Percentiles rank a stretch among this genome's conserved stretches.
phyloP scores from a whole-genome alignment of 768 basidiomycete genomes.

The Suillus fuscotomentosus region DNA sequence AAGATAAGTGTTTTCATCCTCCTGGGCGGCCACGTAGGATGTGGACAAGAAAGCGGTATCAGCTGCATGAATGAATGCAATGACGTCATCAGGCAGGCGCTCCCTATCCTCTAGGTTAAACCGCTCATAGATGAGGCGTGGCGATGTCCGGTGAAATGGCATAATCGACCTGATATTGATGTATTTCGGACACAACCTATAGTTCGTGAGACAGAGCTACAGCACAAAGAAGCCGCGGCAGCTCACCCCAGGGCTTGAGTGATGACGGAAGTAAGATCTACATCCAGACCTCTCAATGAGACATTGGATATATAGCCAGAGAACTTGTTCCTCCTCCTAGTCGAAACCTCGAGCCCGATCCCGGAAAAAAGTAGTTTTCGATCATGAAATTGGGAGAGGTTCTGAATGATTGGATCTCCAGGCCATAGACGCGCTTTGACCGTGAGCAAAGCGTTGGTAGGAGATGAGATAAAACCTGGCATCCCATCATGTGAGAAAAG shows the following conservation, averaged over 20 bases:
- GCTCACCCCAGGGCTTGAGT: slow-evolving; percentile 59
- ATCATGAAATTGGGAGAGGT: slow-evolving; percentile 16
- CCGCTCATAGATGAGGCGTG: slow-evolving; percentile 35
- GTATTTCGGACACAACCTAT: slow-evolving; percentile 65
- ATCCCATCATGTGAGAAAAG: slow-evolving; percentile 26
- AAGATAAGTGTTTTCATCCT: slow-evolving; percentile 42
- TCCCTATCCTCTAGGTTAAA: slow-evolving; percentile 32
- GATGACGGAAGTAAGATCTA: slow-evolving; percentile 44
- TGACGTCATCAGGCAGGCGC: slow-evolving; percentile 47
- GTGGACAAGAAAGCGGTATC: slow-evolving; percentile 61
- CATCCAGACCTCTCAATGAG: slow-evolving; percentile 23
- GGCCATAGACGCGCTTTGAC: slow-evolving; percentile 30
- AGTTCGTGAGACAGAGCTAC: neutral
- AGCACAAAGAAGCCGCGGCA: neutral
- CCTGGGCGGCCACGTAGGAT: slow-evolving; percentile 39
- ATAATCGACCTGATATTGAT: slow-evolving; percentile 51
- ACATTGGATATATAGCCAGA: slow-evolving; percentile 44
- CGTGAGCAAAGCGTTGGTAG: slow-evolving; percentile 18
- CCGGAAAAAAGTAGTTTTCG: slow-evolving; percentile 45
- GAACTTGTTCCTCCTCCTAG: slow-evolving; percentile 62
- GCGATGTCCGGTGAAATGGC: slow-evolving; percentile 36
- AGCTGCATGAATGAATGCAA: slow-evolving; percentile 44
- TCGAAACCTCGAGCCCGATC: slow-evolving; percentile 57
- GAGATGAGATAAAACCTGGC: slow-evolving; percentile 28
- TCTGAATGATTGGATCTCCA: slow-evolving; percentile 53